Base-by-base conservation (phyloP, 306 rosid species). In the Inga laurina region DNA sequence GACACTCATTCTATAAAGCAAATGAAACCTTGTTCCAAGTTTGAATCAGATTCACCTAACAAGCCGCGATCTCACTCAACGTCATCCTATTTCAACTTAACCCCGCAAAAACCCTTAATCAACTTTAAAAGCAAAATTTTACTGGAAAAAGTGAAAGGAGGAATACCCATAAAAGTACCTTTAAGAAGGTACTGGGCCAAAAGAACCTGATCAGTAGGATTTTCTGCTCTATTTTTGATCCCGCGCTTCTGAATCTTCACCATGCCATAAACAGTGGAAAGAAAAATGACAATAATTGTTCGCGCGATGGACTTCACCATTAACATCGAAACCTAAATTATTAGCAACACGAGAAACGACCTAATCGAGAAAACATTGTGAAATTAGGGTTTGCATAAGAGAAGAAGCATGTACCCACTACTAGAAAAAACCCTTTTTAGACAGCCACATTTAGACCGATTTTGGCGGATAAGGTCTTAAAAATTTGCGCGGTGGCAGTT, bases 201-300 rank as follows among this genome's bases (percentile, higher is more conserved):
- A 76, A 96, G 98, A 86, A 96, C 89, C 92, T 96, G 97, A 96
- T 96, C 97, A 87, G 99, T 96, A 35, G 97, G 97, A 80, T 87
- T 94, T 46, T 74, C 57, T 46, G 74, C 82, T 43, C 71, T 94
- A 19, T 86, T 94, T 22, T 89, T 93, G 85, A 87, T 84, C 94
- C 85, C 85, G 34, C 94, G 94, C 56, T 76, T 86, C 80, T 82
- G 89, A 93, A 96, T 90, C 84, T 87, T 82, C 30, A 90, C 0
- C 87, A 92, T 82, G 85, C 91, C 82, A 77, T 88, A 92, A 39
- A 87, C 30, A 86, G 87, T 88, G 3, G 99, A 92, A 4, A 59
- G 14, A 64, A 96, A 61, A 4, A 90, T 88, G 44, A 88, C 78
- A 6, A 83, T 32, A 72, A 92, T 73, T 27, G 99, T 96, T 21